Evolutionary conservation across 2,329 filamentous ascomycete species (phyloP).

Genomic region (Periconia sp.): DNA sequence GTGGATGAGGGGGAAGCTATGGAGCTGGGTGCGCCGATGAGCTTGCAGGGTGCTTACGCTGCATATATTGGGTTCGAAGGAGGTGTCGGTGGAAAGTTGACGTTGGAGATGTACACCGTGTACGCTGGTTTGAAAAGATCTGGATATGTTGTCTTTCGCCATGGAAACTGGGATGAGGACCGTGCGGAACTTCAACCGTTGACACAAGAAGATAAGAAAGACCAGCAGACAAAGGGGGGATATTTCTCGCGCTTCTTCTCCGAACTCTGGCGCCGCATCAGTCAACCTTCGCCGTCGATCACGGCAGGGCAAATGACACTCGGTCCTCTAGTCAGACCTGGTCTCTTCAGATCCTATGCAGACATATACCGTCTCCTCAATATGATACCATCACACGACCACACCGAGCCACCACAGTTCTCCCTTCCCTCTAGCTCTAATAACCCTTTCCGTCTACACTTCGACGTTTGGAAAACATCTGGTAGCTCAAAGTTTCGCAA

Average conservation of each 20-base stretch:
- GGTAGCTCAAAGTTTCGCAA: conserved; percentile 68
- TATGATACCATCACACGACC: conserved; percentile 75
- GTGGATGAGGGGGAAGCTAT: conserved; percentile 46
- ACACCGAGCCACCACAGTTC: conserved; percentile 47
- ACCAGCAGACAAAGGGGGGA: conserved; percentile 12
- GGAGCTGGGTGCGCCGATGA: conserved; percentile 76
- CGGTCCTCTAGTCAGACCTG: conserved; percentile 59
- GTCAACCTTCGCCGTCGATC: conserved; percentile 22
- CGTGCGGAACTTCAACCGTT: conserved; percentile 22
- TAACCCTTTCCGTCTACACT: conserved; percentile 75
- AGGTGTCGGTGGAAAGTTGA: conserved; percentile 56
- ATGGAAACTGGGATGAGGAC: conserved; percentile 57
- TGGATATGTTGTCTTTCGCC: conserved; percentile 82
- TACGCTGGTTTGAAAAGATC: conserved; percentile 82
- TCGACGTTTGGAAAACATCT: conserved; percentile 80
- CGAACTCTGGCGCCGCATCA: conserved; percentile 41
- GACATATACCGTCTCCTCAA: conserved; percentile 79
- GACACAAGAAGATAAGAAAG: conserved; percentile 8
- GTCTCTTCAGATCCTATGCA: conserved; percentile 61
- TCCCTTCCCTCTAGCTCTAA: conserved; percentile 34
- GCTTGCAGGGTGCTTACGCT: conserved; percentile 87
- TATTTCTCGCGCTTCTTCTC: conserved; percentile 45
- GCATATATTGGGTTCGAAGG: conserved; percentile 76
- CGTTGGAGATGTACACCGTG: conserved; percentile 83
- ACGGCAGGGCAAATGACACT: conserved; percentile 32